Evolutionary conservation across 371 early-diverging fungal species (phyloP).

Genomic region (Vittaforma corneae): DNA sequence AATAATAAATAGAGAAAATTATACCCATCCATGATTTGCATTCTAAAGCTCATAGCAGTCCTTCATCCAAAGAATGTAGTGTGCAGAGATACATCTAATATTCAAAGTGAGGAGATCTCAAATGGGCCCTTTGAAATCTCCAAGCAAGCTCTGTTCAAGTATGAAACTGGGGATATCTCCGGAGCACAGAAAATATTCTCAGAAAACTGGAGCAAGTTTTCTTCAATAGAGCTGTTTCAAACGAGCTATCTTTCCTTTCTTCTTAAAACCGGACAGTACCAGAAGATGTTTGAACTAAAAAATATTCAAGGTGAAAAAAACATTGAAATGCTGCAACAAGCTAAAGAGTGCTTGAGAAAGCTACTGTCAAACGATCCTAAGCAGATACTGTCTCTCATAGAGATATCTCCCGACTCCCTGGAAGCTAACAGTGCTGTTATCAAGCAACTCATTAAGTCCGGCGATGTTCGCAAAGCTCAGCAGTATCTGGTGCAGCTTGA

Average conservation of each 20-base stretch:
- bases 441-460: conserved; percentile 11
- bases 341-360: background rate
- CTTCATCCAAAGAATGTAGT: too few relatives aligned
- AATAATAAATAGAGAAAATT: too few relatives aligned
- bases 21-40: too few relatives aligned
- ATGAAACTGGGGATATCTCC: conserved; percentile 9
- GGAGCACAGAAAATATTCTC: conserved; percentile 19
- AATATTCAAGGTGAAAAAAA: background rate
- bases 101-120: too few relatives aligned
- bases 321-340: conserved; percentile 11
- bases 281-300: conserved; percentile 1
- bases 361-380: conserved; percentile 6
- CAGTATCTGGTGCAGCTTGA: too few relatives aligned
- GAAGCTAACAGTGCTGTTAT: conserved; percentile 6
- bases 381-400: background rate
- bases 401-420: conserved; percentile 9
- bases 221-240: conserved; percentile 6
- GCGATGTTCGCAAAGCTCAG: too few relatives aligned
- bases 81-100: too few relatives aligned
- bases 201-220: background rate
- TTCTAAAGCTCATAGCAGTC: too few relatives aligned
- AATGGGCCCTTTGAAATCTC: too few relatives aligned
- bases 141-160: background rate
- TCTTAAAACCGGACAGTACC: conserved; percentile 20
- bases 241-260: conserved; percentile 19